A percentile compares a stretch with the other conserved stretches of the same genome.
Conservation (phyloP, 139 green algal species). For the Coelastrella sp. region DNA sequence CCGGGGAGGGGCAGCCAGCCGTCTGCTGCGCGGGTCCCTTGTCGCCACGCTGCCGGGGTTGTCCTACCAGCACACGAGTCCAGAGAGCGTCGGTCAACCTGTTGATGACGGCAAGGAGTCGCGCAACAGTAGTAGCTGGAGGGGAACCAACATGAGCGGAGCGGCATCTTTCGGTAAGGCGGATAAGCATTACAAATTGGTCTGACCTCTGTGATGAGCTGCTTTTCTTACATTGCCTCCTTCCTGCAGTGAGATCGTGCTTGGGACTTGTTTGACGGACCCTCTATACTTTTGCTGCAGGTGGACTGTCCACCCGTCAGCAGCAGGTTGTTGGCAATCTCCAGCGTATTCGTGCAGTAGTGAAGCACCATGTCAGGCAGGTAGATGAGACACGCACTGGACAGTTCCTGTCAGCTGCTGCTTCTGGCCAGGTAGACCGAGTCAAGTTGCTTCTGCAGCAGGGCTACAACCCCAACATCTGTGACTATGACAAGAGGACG, state of each 20-base stretch:
- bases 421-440: conserved; percentile 29
- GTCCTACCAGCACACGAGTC: conserved; percentile 28
- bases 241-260: no score
- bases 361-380: conserved; percentile 22
- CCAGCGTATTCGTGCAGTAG: conserved; percentile 24
- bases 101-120: not conserved
- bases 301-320: not conserved
- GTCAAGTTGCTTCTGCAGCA: conserved; percentile 64
- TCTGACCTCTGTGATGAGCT: no score
- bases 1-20: conserved; percentile 8
- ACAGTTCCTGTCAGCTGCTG: conserved; percentile 53
- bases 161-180: conserved; percentile 10
- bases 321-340: conserved; percentile 44
- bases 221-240: no score
- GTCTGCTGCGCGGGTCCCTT: conserved; percentile 34
- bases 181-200: no score
- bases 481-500: conserved; percentile 66
- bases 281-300: not conserved
- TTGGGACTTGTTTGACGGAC: not conserved
- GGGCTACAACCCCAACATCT: conserved; percentile 53
- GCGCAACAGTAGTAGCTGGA: conserved; percentile 20
- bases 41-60: conserved; percentile 14
- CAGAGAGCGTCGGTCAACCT: conserved; percentile 5
- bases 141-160: conserved; percentile 11
- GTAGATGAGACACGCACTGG: conserved; percentile 50